Evolutionary conservation across 2,329 filamentous ascomycete species (phyloP).

Genomic region (Fragosphaeria purpurea): DNA sequence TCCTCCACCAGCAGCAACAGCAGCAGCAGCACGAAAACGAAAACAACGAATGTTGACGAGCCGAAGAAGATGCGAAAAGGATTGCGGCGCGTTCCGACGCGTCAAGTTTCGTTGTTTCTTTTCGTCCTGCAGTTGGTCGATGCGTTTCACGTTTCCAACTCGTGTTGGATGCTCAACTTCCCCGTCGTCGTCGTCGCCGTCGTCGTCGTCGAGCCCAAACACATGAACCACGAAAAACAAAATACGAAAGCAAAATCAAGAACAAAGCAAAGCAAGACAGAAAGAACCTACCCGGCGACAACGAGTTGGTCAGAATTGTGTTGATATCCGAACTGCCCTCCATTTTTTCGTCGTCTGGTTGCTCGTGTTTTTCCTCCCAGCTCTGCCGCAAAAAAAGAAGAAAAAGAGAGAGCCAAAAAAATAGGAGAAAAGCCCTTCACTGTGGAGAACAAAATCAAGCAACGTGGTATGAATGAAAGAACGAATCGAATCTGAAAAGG

Average conservation of each 20-base stretch:
- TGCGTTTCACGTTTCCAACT: too few species aligned
- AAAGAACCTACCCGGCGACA: conserved; percentile 70
- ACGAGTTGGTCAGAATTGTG: conserved; percentile 92
- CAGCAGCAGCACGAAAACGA: not conserved
- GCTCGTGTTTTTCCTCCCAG: conserved; percentile 7
- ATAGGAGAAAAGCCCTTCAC: not conserved
- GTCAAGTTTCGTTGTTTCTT: not conserved
- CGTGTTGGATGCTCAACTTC: not conserved
- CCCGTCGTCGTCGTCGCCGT: not conserved
- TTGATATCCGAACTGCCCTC: conserved; percentile 83
- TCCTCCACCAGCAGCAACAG: too few species aligned
- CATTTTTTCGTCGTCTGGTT: conserved; percentile 35
- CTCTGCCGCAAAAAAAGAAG: not conserved
- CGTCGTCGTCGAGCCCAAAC: not conserved
- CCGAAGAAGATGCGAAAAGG: not conserved
- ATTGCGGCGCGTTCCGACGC: conserved; percentile 5
- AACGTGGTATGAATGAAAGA: too few species aligned
- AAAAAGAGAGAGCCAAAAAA: conserved; percentile 4
- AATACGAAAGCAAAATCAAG: conserved; percentile 1
- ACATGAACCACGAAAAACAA: conserved; percentile 9
- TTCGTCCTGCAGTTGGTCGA: conserved; percentile 21
- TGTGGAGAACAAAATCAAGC: too few species aligned
- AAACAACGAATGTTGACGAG: not conserved
- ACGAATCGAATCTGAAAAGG: too few species aligned
- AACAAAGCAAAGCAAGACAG: conserved; percentile 8